A percentile compares a stretch with the other conserved stretches of the same genome.
These are phyloP conservation scores for Nemania diffusa DNA, from an alignment of 2,329 filamentous ascomycete genomes.

Conservation along the genomic window DNA sequence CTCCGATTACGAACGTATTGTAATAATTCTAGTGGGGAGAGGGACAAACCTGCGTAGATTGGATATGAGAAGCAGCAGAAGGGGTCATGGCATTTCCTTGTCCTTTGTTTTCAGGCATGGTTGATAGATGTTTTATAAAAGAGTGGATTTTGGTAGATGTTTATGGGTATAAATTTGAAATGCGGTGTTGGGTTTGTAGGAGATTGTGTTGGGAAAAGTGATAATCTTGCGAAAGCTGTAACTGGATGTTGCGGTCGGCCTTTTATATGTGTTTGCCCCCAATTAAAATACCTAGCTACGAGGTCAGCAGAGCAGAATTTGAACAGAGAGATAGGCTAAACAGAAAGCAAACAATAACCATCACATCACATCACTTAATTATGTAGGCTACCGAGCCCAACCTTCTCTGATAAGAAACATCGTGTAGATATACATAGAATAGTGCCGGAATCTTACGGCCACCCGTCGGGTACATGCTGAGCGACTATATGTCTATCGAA, in stretches of 20 bases:
- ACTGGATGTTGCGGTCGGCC: neutral
- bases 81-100: conserved; percentile 24
- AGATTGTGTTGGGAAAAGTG: too few relatives aligned
- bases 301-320: neutral
- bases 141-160: neutral
- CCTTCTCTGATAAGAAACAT: neutral
- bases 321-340: neutral
- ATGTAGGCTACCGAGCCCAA: neutral
- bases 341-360: neutral
- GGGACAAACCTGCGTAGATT: conserved; percentile 29
- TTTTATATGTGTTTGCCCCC: neutral
- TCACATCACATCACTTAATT: neutral
- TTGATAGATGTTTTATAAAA: neutral
- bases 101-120: conserved; percentile 16
- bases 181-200: neutral
- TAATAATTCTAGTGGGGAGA: neutral
- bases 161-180: neutral
- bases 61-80: conserved; percentile 25
- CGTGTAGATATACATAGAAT: neutral
- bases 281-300: neutral
- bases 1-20: neutral
- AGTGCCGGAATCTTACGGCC: neutral
- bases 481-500: neutral
- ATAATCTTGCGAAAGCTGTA: neutral
- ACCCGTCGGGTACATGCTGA: neutral